These are phyloP conservation scores for Ustilago bromivora DNA, from an alignment of 1,284 basidiomycete species.

Conservation along the genomic window DNA sequence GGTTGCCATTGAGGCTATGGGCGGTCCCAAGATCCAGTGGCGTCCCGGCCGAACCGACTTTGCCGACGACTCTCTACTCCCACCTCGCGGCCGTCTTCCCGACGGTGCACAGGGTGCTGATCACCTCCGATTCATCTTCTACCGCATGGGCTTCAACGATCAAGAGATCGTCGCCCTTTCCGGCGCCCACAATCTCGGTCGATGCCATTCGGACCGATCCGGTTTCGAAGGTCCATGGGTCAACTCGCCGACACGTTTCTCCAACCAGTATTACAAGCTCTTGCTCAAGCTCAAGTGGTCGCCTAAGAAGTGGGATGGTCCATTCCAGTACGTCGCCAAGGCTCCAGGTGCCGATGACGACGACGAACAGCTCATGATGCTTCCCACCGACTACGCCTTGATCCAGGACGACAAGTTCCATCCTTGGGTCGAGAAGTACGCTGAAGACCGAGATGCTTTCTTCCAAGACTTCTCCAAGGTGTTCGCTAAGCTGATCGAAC, in stretches of 20 bases:
- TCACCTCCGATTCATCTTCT: conserved; percentile 73
- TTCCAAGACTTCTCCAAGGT: conserved; percentile 73
- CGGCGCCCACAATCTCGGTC: conserved; percentile 74
- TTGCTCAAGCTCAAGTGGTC: conserved; percentile 72
- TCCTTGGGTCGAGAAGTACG: conserved; percentile 70
- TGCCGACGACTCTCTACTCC: conserved; percentile 67
- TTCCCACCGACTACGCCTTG: conserved; percentile 71
- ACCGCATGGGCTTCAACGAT: conserved; percentile 74
- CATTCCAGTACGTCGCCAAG: conserved; percentile 67
- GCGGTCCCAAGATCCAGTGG: conserved; percentile 72
- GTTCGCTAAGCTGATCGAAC: conserved; percentile 69
- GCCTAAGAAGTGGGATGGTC: conserved; percentile 73
- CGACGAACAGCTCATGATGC: conserved; percentile 73
- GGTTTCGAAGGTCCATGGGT: conserved; percentile 69
- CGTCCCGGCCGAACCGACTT: conserved; percentile 73
- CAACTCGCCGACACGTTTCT: conserved; percentile 65
- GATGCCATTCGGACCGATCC: conserved; percentile 65
- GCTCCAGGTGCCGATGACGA: conserved; percentile 67
- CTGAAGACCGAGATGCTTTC: conserved; percentile 74
- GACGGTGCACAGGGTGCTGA: conserved; percentile 72
- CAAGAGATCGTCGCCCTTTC: conserved; percentile 75
- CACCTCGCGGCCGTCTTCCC: conserved; percentile 71
- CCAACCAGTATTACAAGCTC: conserved; percentile 69
- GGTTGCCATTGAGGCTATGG: conserved; percentile 73
- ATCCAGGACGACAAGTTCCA: conserved; percentile 66